Base-by-base conservation (phyloP, 805 yeast species). In the Grigorovia humatica region DNA sequence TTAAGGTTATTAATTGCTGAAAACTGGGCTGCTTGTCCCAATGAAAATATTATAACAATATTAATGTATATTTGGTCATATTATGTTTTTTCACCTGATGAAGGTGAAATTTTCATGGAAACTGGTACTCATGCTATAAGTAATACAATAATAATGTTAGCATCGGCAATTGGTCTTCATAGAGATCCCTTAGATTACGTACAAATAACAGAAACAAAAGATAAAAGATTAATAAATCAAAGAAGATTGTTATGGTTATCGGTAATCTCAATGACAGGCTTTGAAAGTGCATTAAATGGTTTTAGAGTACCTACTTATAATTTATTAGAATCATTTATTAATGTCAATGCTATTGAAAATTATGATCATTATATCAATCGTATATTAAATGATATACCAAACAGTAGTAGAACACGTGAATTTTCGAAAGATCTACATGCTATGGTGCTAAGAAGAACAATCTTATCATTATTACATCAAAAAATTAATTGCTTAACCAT, bases 1-100 rank as follows among this genome's bases (percentile, higher is more conserved):
- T 61, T 63, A 46, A 54, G 55, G 32, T 55, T 60, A 30, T 46
- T 67, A 17, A 54, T 61, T 1, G 54, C 62, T 4, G 67, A 64
- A 46, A 65, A 67, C 49, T 54, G 62, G 49, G 56, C 59, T 38
- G 60, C 60, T 27, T 61, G 65, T 32, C 65, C 69, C 1, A 67
- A 64, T 40, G 71, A 67, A 52, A 65, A 61, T 48, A 60, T 57
- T 27, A 47, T 63, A 8, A 54, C 63, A 8, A 65, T 63, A 48
- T 51, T 64, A 27, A 52, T 65, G 43, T 67, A 61, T 43, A 53
- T 65, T 27, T 67, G 71, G 71, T 52, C 67, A n/a, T 63, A 57
- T 44, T 60, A 58, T 27, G 65, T 60, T 15, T 60, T 62, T 49
- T 59, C 70, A 1, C 70, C 71, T 1, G 70, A 66, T 46, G 64